Evolutionary conservation across 2,329 filamentous ascomycete genomes (phyloP).

Genomic region (Thelonectria discophora): DNA sequence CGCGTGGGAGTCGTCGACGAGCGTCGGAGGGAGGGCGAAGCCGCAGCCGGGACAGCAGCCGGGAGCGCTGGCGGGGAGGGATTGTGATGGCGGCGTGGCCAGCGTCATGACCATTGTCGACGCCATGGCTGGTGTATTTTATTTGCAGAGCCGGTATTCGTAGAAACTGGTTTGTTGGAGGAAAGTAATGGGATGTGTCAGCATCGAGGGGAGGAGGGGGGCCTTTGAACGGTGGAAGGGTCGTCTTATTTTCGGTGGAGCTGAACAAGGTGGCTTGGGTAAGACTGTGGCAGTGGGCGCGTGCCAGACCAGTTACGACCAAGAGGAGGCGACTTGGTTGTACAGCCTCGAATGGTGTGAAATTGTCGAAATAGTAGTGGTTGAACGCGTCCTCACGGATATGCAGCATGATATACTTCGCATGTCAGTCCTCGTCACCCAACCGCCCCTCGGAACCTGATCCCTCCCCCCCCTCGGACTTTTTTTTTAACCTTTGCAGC

Average conservation of each 20-base stretch:
- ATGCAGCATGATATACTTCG: too few relatives aligned
- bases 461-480: too few relatives aligned
- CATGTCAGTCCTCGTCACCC: too few relatives aligned
- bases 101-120: slow-evolving; percentile 49
- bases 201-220: not conserved
- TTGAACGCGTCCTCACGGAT: not conserved
- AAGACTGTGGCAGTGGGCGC: slow-evolving; percentile 4
- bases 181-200: not conserved
- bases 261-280: slow-evolving; percentile 12
- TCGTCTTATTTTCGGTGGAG: slow-evolving; percentile 13
- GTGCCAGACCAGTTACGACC: slow-evolving; percentile 22
- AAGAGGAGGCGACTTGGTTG: slow-evolving; percentile 6
- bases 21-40: slow-evolving; percentile 49
- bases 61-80: slow-evolving; percentile 39
- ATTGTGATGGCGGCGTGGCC: slow-evolving; percentile 42
- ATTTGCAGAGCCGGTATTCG: too few relatives aligned
- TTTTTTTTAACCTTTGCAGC: not conserved
- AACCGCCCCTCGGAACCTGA: not conserved
- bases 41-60: slow-evolving; percentile 62
- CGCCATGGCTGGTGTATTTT: slow-evolving; percentile 29
- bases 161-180: too few relatives aligned
- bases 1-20: slow-evolving; percentile 49
- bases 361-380: not conserved
- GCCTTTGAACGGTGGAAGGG: not conserved
- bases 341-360: not conserved